Base-by-base conservation (phyloP, 305 asterid genomes). In the Fraxinus sp. region DNA sequence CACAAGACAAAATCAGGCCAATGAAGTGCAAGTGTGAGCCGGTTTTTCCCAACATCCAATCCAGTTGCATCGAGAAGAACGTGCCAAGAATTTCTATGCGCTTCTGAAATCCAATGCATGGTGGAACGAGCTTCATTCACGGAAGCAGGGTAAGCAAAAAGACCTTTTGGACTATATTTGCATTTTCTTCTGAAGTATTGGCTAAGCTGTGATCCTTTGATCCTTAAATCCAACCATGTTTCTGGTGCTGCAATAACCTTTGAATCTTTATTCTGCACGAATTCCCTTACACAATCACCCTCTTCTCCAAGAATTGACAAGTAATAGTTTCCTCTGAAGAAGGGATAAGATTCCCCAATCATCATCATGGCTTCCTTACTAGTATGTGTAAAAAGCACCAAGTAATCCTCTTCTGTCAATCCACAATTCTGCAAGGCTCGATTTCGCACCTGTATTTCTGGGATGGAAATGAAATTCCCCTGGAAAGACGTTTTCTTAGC, bases 41-140 rank as follows among this genome's bases (percentile, higher is more conserved):
- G 80, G 24, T 93, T 93, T 11, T 87, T 84, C 6, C 90, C 90
- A 35, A 83, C 66, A 62, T 87, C 94, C 85, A 88, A 62, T 2
- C 82, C 84, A 22, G 90, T 86, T 0, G 94, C 94, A 39, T 94
- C 97, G 1, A 94, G 87, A 18, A 94, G 89, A 64, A 94, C 95
- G 70, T 92, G 95, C 97, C 97, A 93, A n/a, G 87, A 85, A 79
- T 93, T 94, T 62, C 98, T 78, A 68, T 91, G 97, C 22, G 94
- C 97, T 72, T 93, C 97, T 0, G 98, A 94, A 49, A 94, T 92
- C 98, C 97, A 93, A 70, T 93, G 98, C 98, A 94, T 89, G 1
- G 95, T 90, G 6, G 92, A 88, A 0, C 93, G 90, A 1, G 78
- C 84, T 0, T 91, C 94, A 7, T 84, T 84, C 0, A 87, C 85